A percentile compares a stretch with the other conserved stretches of the same genome.
phyloP scores from a whole-genome alignment of 805 yeast species.

The Candida silvicultrix region DNA sequence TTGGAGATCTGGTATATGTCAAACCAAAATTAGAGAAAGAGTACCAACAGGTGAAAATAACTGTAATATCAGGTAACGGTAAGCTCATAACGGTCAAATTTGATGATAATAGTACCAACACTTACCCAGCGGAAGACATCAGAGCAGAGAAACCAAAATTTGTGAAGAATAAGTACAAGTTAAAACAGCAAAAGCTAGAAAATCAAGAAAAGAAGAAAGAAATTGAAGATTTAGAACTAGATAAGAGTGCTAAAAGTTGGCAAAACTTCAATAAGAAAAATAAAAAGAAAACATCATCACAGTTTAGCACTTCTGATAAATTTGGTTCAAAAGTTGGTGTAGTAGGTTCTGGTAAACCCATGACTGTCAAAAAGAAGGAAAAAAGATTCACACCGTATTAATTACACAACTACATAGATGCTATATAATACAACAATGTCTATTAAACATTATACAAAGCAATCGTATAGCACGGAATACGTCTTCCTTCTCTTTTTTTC shows the following conservation, averaged over 20 bases:
- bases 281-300: conserved; percentile 10
- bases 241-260: conserved; percentile 15
- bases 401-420: background rate
- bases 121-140: conserved; percentile 7
- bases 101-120: conserved; percentile 5
- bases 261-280: conserved; percentile 7
- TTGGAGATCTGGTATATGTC: conserved; percentile 12
- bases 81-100: conserved; percentile 9
- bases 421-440: background rate
- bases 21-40: conserved; percentile 6
- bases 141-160: conserved; percentile 8
- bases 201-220: conserved; percentile 7
- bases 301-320: conserved; percentile 7
- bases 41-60: conserved; percentile 9
- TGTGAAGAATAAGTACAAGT: background rate
- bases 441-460: background rate
- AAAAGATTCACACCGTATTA: conserved; percentile 14
- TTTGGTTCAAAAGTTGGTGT: conserved; percentile 14
- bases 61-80: conserved; percentile 13
- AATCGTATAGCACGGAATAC: too few species aligned
- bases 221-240: conserved; percentile 8
- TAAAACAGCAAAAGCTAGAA: conserved; percentile 1
- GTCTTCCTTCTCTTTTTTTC: too few species aligned
- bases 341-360: conserved; percentile 5
- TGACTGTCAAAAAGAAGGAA: conserved; percentile 8